Evolutionary conservation across 352 stramenopile species (phyloP).

Genomic region (Paralagenidium karlingii): DNA sequence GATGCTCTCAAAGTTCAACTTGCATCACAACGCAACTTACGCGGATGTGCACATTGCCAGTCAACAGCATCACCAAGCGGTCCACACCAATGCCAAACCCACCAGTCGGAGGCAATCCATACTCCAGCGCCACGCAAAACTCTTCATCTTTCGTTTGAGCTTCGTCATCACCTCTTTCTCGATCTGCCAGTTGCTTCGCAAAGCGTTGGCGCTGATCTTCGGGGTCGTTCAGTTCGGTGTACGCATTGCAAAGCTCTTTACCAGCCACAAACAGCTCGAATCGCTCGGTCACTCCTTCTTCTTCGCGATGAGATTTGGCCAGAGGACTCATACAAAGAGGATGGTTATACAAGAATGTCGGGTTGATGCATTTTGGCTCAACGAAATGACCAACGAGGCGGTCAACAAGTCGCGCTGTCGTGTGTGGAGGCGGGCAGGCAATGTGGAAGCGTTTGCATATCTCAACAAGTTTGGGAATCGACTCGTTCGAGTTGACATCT

Average conservation of each 20-base stretch:
- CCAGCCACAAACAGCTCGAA: constrained; percentile 97
- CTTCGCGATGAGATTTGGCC: constrained; percentile 88
- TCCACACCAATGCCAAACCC: constrained; percentile 97
- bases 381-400: constrained; percentile 97
- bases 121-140: constrained; percentile 97
- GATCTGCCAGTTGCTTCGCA: constrained; percentile 84
- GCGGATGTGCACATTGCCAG: constrained; percentile 96
- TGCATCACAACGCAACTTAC: constrained; percentile 19
- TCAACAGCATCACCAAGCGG: constrained; percentile 97
- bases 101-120: constrained; percentile 93
- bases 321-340: constrained; percentile 96
- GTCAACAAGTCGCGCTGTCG: constrained; percentile 93
- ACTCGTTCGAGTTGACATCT: constrained; percentile 43
- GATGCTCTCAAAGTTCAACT: background rate
- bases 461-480: constrained; percentile 59
- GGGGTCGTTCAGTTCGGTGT: constrained; percentile 98
- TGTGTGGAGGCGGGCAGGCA: constrained; percentile 89
- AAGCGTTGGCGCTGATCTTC: constrained; percentile 95
- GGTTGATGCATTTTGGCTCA: constrained; percentile 87
- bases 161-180: constrained; percentile 75
- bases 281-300: constrained; percentile 91
- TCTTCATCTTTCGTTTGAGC: constrained; percentile 91
- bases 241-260: constrained; percentile 96
- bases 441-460: constrained; percentile 83
- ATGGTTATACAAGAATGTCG: constrained; percentile 98